Evolutionary conservation across 1,284 basidiomycete species (phyloP), one percentile per base, ranked within the genome.

Genomic region (Neonothopanus nambi): DNA sequence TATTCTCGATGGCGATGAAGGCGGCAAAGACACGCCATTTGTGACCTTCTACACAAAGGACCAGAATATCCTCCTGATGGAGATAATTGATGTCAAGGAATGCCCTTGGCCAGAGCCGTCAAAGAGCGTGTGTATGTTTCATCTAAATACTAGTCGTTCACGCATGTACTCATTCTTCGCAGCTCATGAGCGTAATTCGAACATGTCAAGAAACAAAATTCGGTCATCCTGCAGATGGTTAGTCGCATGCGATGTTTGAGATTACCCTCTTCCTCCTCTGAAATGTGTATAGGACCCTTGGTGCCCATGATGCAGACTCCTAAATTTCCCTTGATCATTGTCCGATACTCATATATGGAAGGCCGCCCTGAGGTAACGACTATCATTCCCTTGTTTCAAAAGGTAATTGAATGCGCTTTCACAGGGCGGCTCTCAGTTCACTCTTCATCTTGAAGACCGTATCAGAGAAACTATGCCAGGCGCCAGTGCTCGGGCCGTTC

Each of bases 261-360:
- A 42, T 17, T 36, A 11, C 37, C 24, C 35, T 23, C 2, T 23
- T 3, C 13, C 30, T 28, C 11, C 9, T 33, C 30, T 33, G 30
- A 33, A 33, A 33, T 18, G n/a, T 15, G 20, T 28, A 18, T 38
- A 63, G 60, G 48, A 12, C 58, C 61, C 9, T 48, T 63, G 9
- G 57, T 61, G 3, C 58, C 61, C 3, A 61, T 61, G 61, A 51
- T 62, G 48, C 48, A 56, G 33, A 61, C 61, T 1, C 61, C 61
- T 0, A 61, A 60, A 46, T 47, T 61, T 13, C 61, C 61, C 1
- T 52, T 63, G 8, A 47, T 63, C 20, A 42, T 57, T 3, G 57
- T 61, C 12, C 44, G 61, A 21, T 63, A 63, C 41, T 51, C 55
- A 12, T 63, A 61, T 39, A 51, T 60, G 51, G 55, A 61, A 48